A percentile compares a stretch with the other conserved stretches of the same genome.
phyloP scores from a whole-genome alignment of 208 protist species.

The Kentomonas sorsogonicus region DNA sequence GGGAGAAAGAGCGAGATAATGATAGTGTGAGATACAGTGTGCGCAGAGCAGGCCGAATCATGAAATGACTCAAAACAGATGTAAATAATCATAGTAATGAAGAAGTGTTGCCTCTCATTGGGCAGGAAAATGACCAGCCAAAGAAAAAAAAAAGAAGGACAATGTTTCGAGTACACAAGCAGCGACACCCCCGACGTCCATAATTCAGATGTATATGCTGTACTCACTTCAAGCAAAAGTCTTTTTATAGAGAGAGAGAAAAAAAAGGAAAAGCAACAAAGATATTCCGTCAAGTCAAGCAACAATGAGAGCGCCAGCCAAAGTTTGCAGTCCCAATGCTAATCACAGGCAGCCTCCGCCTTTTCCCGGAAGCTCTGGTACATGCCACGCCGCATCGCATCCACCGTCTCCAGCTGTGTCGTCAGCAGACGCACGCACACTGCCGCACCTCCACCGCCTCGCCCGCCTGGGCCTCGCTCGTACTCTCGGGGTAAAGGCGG shows the following conservation, averaged over 20 bases:
- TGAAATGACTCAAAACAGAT: too few species aligned
- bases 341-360: neutral
- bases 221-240: neutral
- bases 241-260: constrained; percentile 1
- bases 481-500: too few species aligned
- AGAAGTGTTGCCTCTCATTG: too few species aligned
- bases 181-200: too few species aligned
- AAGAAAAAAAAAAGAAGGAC: too few species aligned
- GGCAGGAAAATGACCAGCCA: too few species aligned
- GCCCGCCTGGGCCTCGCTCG: neutral
- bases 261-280: constrained; percentile 5
- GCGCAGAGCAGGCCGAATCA: too few species aligned
- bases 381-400: constrained; percentile 23
- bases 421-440: constrained; percentile 19
- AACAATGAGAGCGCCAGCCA: neutral
- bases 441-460: neutral
- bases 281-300: neutral
- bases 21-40: too few species aligned
- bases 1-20: too few species aligned
- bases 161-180: too few species aligned
- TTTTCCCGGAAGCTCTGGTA: neutral
- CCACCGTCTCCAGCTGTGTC: constrained; percentile 20
- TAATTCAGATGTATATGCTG: neutral
- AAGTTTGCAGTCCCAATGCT: neutral
- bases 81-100: too few species aligned